These are phyloP conservation scores for Rasamsonia emersonii DNA, from an alignment of 2,329 filamentous ascomycete species.

Conservation along the genomic window DNA sequence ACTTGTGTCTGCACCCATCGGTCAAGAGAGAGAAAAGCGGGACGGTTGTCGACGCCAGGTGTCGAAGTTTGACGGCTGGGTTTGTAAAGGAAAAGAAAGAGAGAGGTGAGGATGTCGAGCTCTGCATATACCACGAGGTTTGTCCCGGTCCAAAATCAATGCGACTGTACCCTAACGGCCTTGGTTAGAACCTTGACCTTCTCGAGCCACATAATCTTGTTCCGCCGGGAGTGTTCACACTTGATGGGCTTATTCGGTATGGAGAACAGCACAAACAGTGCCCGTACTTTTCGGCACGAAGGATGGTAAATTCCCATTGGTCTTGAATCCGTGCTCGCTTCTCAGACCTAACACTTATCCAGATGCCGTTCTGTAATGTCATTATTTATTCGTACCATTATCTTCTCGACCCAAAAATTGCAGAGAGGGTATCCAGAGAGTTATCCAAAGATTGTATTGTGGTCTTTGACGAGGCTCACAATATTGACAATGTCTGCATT, in stretches of 20 bases:
- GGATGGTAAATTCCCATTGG: conserved; percentile 58
- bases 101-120: conserved; percentile 82
- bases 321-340: neutral
- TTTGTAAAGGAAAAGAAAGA: conserved; percentile 98
- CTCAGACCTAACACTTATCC: conserved; percentile 14
- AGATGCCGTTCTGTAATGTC: conserved; percentile 99
- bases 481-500: conserved; percentile 99
- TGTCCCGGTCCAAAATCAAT: conserved; percentile 15
- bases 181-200: conserved; percentile 70
- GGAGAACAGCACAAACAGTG: conserved; percentile 95
- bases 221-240: conserved; percentile 89
- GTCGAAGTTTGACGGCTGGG: conserved; percentile 86
- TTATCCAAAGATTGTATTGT: conserved; percentile 97
- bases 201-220: conserved; percentile 92
- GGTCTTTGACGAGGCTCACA: conserved; percentile 97
- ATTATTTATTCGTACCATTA: conserved; percentile 99
- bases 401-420: conserved; percentile 93
- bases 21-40: conserved; percentile 97
- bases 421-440: conserved; percentile 87
- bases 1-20: conserved; percentile 88
- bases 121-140: conserved; percentile 93
- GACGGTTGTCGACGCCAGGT: conserved; percentile 86
- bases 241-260: conserved; percentile 80
- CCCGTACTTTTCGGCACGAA: conserved; percentile 88
- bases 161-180: conserved; percentile 15